These are phyloP conservation scores for Ophiocordyceps camponoti-leonardi DNA, from an alignment of 2,329 filamentous ascomycete genomes.

Conservation along the genomic window DNA sequence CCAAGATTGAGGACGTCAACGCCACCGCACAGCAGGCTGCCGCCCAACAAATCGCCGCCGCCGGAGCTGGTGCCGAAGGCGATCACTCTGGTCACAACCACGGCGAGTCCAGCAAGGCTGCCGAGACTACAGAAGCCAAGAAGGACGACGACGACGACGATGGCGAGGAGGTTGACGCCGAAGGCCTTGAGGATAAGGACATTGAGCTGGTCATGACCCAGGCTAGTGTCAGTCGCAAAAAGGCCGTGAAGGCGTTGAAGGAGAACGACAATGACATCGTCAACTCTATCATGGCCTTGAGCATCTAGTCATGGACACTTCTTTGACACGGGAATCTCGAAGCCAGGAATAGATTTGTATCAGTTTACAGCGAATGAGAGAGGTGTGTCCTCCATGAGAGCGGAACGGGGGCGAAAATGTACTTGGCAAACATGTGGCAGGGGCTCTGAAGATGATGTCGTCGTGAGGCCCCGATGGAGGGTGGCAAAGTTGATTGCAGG, in stretches of 20 bases:
- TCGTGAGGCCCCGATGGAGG: no score
- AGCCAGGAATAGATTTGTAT: slow-evolving; percentile 12
- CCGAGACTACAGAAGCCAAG: slow-evolving; percentile 45
- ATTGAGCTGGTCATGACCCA: slow-evolving; percentile 99
- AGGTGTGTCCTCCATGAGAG: no score
- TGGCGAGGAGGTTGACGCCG: slow-evolving; percentile 86
- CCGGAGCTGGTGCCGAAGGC: slow-evolving; percentile 39
- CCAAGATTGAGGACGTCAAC: slow-evolving; percentile 99
- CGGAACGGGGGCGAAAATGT: not conserved
- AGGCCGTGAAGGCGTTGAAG: slow-evolving; percentile 95
- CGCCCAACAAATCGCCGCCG: slow-evolving; percentile 80
- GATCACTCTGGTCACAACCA: slow-evolving; percentile 59
- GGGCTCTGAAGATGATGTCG: no score
- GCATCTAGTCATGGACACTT: slow-evolving; percentile 37
- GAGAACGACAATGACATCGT: slow-evolving; percentile 99
- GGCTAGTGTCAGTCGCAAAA: slow-evolving; percentile 90
- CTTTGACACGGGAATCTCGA: slow-evolving; percentile 8
- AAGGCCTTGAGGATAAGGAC: slow-evolving; percentile 94
- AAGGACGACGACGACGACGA: slow-evolving; percentile 83
- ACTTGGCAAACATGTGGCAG: not conserved
- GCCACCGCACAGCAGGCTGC: slow-evolving; percentile 80
- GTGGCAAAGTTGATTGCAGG: no score
- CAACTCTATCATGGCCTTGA: slow-evolving; percentile 99
- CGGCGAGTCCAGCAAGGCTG: slow-evolving; percentile 47
- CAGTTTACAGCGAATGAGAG: slow-evolving; percentile 7